A percentile compares a stretch with the other conserved stretches of the same genome.
These are phyloP conservation scores for Pascua sp. DNA, from an alignment of 1,284 basidiomycete species.

Conservation along the genomic window DNA sequence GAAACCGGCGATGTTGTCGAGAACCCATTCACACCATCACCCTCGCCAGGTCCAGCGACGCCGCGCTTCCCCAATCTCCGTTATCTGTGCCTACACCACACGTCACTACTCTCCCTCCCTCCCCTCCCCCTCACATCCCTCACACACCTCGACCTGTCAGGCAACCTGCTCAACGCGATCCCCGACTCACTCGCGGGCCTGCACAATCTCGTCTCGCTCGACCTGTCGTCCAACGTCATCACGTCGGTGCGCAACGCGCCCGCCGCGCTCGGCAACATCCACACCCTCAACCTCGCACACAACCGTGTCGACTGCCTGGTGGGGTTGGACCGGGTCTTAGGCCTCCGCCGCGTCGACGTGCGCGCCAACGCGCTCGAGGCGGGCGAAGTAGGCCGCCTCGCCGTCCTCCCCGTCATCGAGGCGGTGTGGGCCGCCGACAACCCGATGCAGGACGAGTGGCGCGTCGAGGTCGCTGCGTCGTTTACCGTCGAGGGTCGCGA, in stretches of 20 bases:
- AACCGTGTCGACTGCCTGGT: slow-evolving; percentile 92
- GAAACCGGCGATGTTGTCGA: not conserved
- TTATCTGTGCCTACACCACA: slow-evolving; percentile 37
- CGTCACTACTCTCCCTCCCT: slow-evolving; percentile 39
- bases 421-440: slow-evolving; percentile 80
- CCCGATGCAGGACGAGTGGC: slow-evolving; percentile 69
- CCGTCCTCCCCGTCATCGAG: slow-evolving; percentile 68
- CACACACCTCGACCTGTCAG: slow-evolving; percentile 85
- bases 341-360: slow-evolving; percentile 81
- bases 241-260: slow-evolving; percentile 89
- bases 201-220: slow-evolving; percentile 76
- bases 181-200: slow-evolving; percentile 59
- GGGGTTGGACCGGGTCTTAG: slow-evolving; percentile 80
- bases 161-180: slow-evolving; percentile 70
- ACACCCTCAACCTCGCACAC: slow-evolving; percentile 68
- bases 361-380: slow-evolving; percentile 77
- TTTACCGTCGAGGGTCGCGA: slow-evolving; percentile 71
- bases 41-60: not conserved
- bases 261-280: slow-evolving; percentile 70
- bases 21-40: no score
- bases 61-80: slow-evolving; percentile 45
- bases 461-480: slow-evolving; percentile 71
- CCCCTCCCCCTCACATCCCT: slow-evolving; percentile 73
- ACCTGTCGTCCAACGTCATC: slow-evolving; percentile 92
- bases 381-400: slow-evolving; percentile 79